These are phyloP conservation scores for Pseudogymnoascus pannorum DNA, from an alignment of 2,329 filamentous ascomycete species.

Conservation along the genomic window DNA sequence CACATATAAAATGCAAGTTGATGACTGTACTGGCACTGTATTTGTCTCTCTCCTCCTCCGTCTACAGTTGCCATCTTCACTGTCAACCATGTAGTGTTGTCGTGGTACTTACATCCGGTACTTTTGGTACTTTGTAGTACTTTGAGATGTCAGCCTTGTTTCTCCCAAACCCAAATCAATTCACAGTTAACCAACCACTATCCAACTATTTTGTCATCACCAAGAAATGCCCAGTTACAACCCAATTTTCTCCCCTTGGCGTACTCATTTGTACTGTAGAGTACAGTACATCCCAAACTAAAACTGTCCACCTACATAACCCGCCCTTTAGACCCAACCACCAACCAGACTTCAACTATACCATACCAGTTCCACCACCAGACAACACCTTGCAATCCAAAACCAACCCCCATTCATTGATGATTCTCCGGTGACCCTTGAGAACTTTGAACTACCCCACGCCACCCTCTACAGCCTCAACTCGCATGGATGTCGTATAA, in stretches of 20 bases:
- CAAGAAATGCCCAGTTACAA: background rate
- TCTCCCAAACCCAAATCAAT: background rate
- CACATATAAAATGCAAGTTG: background rate
- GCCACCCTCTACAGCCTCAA: background rate
- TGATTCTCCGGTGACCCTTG: background rate
- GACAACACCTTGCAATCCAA: background rate
- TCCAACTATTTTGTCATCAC: background rate
- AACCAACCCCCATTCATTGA: background rate
- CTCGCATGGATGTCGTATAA: conserved; percentile 3
- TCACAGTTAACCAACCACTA: background rate
- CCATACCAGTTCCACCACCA: background rate
- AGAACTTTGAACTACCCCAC: background rate
- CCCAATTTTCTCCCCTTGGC: background rate
- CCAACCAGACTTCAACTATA: background rate
- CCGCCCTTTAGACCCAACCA: background rate
- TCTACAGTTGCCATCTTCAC: background rate
- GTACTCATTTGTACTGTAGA: background rate
- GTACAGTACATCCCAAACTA: background rate
- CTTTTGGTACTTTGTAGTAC: background rate
- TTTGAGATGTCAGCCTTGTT: background rate
- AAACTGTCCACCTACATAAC: background rate
- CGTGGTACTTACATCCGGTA: background rate
- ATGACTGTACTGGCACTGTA: background rate
- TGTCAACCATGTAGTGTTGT: background rate
- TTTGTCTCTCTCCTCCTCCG: background rate